Evolutionary conservation across 2,329 filamentous ascomycete species (phyloP), one percentile per base, ranked within the genome.

Genomic region (Xenoacremonium recifei): DNA sequence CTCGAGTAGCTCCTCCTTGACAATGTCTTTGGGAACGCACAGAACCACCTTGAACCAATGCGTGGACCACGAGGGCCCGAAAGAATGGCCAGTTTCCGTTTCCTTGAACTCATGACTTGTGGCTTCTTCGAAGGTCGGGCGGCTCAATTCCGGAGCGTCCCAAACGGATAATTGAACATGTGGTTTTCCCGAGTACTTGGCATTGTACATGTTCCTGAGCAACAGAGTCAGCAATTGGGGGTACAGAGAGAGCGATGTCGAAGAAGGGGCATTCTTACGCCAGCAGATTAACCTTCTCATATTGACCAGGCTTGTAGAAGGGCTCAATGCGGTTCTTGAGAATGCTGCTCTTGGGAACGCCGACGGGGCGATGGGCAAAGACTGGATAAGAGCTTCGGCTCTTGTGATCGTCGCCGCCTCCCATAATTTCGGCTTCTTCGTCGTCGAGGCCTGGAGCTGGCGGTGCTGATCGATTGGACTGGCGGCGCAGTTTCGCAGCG

Each of bases 11-110:
- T 91, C 82, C 57, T 93, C 89, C 50, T 89, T 70, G 19, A 67
- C 70, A 57, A 96, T 78, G 11, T 88, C 71, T 41, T 80, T 62
- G 6, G 93, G 92, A 12, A 97, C 77, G 4, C 80, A 88, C 48
- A 99, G 70, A 42, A 84, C 72, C 42, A 96, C 80, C 56, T 84
- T 88, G 77, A 99, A 95, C 93, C 93, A 99, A 66, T 97, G 93
- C 7, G 93, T 99, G 2, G 90, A 87, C 93, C 93, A 99, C 25
- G 90, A 93, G 2, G 93, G 93, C 1, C 93, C 93, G 55, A 97
- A 97, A 6, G 75, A 81, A 44, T 85, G 77, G 45, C 92, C 91
- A 40, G 90, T 82, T 15, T 79, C 72, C 7, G 91, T 87, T 36
- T 84, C 77, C 38, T 77, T 79, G 71, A 92, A 99, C 6, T 84